phyloP scores from a whole-genome alignment of 805 yeast genomes.

The Candida peoriensis region DNA sequence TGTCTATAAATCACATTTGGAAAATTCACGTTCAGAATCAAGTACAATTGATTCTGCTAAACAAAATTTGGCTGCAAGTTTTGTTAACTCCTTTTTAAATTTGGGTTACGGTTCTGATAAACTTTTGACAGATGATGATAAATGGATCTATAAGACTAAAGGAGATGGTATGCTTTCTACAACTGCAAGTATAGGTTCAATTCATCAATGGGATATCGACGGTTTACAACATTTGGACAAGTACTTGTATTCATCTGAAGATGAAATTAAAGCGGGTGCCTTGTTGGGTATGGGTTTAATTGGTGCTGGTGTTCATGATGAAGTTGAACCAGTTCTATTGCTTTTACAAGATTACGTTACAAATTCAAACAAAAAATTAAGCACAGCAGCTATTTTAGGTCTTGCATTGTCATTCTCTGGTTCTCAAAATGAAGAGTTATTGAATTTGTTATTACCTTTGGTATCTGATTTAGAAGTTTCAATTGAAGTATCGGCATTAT shows the following conservation, averaged over 20 bases:
- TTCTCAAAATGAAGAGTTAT: constrained; percentile 78
- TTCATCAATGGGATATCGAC: constrained; percentile 89
- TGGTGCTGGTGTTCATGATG: constrained; percentile 91
- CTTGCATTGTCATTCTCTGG: constrained; percentile 95
- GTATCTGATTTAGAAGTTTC: constrained; percentile 72
- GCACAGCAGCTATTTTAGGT: constrained; percentile 83
- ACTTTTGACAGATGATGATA: constrained; percentile 68
- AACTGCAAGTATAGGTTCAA: constrained; percentile 86
- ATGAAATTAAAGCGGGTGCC: constrained; percentile 93
- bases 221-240: constrained; percentile 89
- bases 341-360: constrained; percentile 78
- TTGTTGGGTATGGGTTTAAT: constrained; percentile 91
- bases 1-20: constrained; percentile 86
- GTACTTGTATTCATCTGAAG: constrained; percentile 79
- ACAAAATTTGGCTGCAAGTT: constrained; percentile 91
- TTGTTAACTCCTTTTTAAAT: constrained; percentile 87
- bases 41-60: constrained; percentile 79
- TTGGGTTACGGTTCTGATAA: constrained; percentile 89
- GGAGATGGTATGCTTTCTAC: constrained; percentile 89
- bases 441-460: constrained; percentile 72
- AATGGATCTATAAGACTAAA: constrained; percentile 89
- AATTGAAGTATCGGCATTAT: constrained; percentile 75
- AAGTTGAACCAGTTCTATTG: constrained; percentile 87
- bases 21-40: constrained; percentile 56
- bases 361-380: constrained; percentile 56